Evolutionary conservation across 2,329 filamentous ascomycete species (phyloP).

Genomic region (Paramyrothecium roridum): DNA sequence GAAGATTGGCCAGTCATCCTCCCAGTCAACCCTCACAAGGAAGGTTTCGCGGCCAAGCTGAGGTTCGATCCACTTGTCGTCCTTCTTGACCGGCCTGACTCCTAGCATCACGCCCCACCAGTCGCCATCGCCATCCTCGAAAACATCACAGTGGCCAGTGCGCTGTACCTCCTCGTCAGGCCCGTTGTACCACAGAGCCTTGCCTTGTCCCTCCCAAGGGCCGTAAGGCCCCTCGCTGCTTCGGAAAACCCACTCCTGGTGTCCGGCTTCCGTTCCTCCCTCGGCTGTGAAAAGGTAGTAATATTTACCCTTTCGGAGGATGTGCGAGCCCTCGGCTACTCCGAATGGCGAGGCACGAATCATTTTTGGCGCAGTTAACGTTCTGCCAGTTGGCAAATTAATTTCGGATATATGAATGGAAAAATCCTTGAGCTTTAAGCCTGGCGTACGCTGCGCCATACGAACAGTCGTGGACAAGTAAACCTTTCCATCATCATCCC

Average conservation of each 20-base stretch:
- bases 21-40: conserved; percentile 19
- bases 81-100: conserved; percentile 10
- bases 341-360: conserved; percentile 34
- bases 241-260: conserved; percentile 50
- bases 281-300: conserved; percentile 21
- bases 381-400: conserved; percentile 36
- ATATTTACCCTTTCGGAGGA: conserved; percentile 16
- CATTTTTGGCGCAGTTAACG: conserved; percentile 28
- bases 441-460: conserved; percentile 28
- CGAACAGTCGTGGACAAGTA: conserved; percentile 44
- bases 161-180: conserved; percentile 45
- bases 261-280: conserved; percentile 30
- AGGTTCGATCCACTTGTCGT: conserved; percentile 12
- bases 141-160: conserved; percentile 19
- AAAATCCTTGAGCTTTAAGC: conserved; percentile 46
- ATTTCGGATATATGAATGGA: conserved; percentile 44
- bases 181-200: conserved; percentile 32
- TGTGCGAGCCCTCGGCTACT: conserved; percentile 36
- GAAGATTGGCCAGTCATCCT: conserved; percentile 18
- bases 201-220: conserved; percentile 41
- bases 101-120: conserved; percentile 20
- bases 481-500: conserved; percentile 44
- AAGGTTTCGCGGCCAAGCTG: conserved; percentile 20
- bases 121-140: conserved; percentile 14
- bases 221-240: conserved; percentile 39